Base-by-base conservation (phyloP, 2,329 filamentous ascomycete genomes). In the Lomentospora prolificans region DNA sequence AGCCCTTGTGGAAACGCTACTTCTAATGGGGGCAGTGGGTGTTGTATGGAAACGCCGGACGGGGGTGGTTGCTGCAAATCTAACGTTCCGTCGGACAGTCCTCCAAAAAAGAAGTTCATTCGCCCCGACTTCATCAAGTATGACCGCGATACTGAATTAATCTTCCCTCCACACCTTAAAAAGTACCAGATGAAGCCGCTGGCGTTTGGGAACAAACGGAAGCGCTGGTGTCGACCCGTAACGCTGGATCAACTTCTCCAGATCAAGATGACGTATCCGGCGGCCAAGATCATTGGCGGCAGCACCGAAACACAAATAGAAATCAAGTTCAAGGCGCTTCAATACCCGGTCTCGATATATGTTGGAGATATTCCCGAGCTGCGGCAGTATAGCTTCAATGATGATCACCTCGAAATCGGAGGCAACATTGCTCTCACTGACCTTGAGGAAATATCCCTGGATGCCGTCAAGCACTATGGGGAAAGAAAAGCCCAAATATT, bases 241-340 rank as follows among this genome's bases (percentile, higher is more conserved):
- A 96, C 89, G 0, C 67, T 97, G 14, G 78, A 89, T 39, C 91
- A 99, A 66, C 75, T 99, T 14, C 78, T 97, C 14, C 87, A 96
- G 66, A 96, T 99, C 72, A 97, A 97, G 74, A 84, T 78, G 63
- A 84, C 81, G 0, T 86, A 90, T 61, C 92, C 92, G 0, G 83
- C 85, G 25, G 90, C 92, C 3, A 99, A 97, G 70, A 84, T 99
- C 59, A 96, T 99, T 59, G 92, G 90, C 52, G 94, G 94, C 59
- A 96, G 90, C 67, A 95, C 91, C 2, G 94, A 99, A 70, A 97
- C 92, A 0, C 94, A 97, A 70, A 97, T 99, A 58, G 94, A 99
- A 71, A 88, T 95, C 72, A 96, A 96, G 71, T 97, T 99, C 80
- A 97, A 97, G 73, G 90, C 86, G 1, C 82, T 96, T 76, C 81